These are phyloP conservation scores for Aureobasidium mangrovei DNA, from an alignment of 2,329 filamentous ascomycete genomes.

Conservation along the genomic window DNA sequence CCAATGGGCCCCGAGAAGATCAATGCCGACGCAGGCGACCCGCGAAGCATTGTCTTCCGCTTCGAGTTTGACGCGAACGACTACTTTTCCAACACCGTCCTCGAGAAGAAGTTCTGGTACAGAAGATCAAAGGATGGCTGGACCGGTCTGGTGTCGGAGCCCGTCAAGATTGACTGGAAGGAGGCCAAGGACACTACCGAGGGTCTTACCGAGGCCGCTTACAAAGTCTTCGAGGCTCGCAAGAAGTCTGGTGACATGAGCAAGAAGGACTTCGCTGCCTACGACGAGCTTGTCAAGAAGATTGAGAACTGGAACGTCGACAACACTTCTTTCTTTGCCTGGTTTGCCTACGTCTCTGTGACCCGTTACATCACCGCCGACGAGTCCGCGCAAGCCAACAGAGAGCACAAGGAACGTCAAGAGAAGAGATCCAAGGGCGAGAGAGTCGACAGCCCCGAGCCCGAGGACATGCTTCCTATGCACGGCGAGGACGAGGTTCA, in stretches of 20 bases:
- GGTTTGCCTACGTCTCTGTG: conserved; percentile 66
- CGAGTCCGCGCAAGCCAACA: conserved; percentile 56
- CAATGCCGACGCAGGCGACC: conserved; percentile 55
- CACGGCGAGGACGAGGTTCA: conserved; percentile 73
- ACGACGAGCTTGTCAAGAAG: conserved; percentile 46
- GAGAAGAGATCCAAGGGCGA: conserved; percentile 34
- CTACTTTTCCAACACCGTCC: conserved; percentile 64
- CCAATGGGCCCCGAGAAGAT: conserved; percentile 33
- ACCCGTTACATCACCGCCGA: conserved; percentile 61
- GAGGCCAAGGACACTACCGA: conserved; percentile 70
- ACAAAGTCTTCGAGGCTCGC: conserved; percentile 59
- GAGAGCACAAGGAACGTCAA: conserved; percentile 53
- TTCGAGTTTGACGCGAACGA: conserved; percentile 77
- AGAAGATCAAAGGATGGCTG: conserved; percentile 59
- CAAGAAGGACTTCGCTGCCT: conserved; percentile 44
- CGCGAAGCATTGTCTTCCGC: conserved; percentile 66
- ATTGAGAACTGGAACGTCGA: conserved; percentile 36
- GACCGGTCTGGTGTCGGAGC: conserved; percentile 76
- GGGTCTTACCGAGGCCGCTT: conserved; percentile 67
- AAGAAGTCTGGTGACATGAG: conserved; percentile 37
- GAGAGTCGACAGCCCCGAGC: conserved; percentile 35
- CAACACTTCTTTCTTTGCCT: conserved; percentile 72
- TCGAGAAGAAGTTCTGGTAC: conserved; percentile 92
- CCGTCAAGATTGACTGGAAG: conserved; percentile 76
- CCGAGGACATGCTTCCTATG: conserved; percentile 51